Evolutionary conservation across 495 filamentous ascomycete genomes (phyloP), one percentile per base, ranked within the genome.

Genomic region (Pyrenula aspistea): DNA sequence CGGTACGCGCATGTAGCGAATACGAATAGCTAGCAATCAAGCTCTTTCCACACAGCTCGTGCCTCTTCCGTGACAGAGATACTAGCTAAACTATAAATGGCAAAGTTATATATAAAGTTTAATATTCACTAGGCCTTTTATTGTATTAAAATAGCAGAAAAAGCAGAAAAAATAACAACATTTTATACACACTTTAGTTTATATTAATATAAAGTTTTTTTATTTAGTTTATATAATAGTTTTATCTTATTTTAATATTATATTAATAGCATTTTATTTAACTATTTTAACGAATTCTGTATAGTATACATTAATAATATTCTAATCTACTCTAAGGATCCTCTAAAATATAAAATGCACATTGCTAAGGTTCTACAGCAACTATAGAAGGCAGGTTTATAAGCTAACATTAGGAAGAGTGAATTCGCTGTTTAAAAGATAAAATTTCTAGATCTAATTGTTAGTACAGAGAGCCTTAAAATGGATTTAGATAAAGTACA

Each of bases 321-420:
- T 52, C 20, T 52, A 52, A 52, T 52, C 19, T 52, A n/a, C 20
- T 1, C 25, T 59, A 23, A 48, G 51, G 50, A 55, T 55, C 11
- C 53, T 59, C n/a, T 55, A 25, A 50, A 55, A 60, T 50, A 49
- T 52, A 24, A 36, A 51, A 2, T 53, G 53, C 22, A 52, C 20
- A 21, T 21, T 8, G 20, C 8, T 8, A 52, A 52, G 22, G 50
- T 51, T 55, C 23, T 19, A 24, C 49, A 55, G 59, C 58, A 60
- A 36, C 49, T 53, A 60, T n/a, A 31, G 58, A 60, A 49, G 53
- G 54, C 54, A 59, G 53, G 25, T 59, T 59, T 59, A 55, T 24
- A 31, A 55, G 49, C 51, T 59, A n/a, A 19, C 48, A 59, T 57
- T 54, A 59, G 58, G 23, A 60, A 60, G 25, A 59, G 54, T 59